Conservation (phyloP, 169 alveolate species). For the Cryptosporidium sp. region DNA sequence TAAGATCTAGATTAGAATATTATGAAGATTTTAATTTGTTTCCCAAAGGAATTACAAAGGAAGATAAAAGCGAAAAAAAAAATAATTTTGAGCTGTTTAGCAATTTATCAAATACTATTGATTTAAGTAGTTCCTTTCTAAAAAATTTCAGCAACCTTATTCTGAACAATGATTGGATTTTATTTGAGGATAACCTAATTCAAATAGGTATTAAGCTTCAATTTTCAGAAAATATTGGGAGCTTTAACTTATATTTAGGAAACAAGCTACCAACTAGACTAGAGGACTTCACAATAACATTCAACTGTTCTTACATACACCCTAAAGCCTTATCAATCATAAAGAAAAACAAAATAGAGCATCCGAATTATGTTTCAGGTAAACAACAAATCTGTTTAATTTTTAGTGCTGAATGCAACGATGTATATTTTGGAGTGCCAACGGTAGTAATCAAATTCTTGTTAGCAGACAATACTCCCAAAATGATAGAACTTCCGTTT, state of each 20-base stretch:
- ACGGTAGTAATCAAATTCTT: slow-evolving; percentile 9
- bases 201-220: slow-evolving; percentile 39
- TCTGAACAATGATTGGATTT: slow-evolving; percentile 47
- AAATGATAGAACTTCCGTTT: slow-evolving; percentile 10
- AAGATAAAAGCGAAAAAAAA: background rate
- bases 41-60: background rate
- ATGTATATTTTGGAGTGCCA: slow-evolving; percentile 53
- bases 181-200: slow-evolving; percentile 52
- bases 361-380: slow-evolving; percentile 26
- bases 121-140: background rate
- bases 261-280: slow-evolving; percentile 45
- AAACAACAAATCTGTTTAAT: slow-evolving; percentile 51
- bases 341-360: background rate
- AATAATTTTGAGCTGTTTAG: background rate
- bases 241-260: slow-evolving; percentile 28
- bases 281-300: slow-evolving; percentile 24
- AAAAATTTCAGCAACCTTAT: slow-evolving; percentile 27
- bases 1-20: slow-evolving; percentile 42
- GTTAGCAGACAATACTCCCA: slow-evolving; percentile 28
- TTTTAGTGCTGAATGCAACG: slow-evolving; percentile 18
- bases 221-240: slow-evolving; percentile 8
- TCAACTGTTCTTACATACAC: background rate
- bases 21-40: slow-evolving; percentile 31
- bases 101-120: background rate
- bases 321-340: slow-evolving; percentile 1